Evolutionary conservation across 805 yeast genomes (phyloP), one percentile per base, ranked within the genome.

Genomic region (Hanseniaspora hatyaiensis): DNA sequence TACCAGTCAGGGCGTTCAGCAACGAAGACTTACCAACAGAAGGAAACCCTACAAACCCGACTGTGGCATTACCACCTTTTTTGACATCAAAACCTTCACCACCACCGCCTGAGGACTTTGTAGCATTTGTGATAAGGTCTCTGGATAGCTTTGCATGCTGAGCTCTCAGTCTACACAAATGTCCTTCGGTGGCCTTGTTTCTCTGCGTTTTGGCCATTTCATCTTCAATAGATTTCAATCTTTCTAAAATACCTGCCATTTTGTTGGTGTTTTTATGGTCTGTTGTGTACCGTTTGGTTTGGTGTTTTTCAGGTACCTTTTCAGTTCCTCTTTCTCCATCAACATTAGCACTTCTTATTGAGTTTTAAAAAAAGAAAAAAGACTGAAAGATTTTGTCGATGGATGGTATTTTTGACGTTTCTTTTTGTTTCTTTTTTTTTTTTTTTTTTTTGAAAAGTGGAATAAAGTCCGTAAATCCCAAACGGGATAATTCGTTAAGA

Each of bases 131-230:
- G 52, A 92, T 71, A 47, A 92, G 72, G 61, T 92, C 99, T 62
- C 96, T 78, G 70, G 94, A 84, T 57, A 92, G 72, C 62, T 89
- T 88, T 47, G 99, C 98, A 49, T 92, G 69, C 61, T 92, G 92
- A 48, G 98, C 98, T 66, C 94, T 92, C 54, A 92, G 72, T 69
- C 87, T 95, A 60, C 99, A 98, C 73, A 92, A 70, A 72, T 92
- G 99, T 69, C 83, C 89, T 55, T 92, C 85, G 3, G 99, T 92
- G 61, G 94, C 94, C 78, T 92, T 92, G 69, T 92, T 92, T 69
- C 89, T 92, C 64, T 92, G 99, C 59, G 99, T 92, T 59, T 74
- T 74, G 69, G 96, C 88, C 98, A 89, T 89, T 73, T 89, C 98
- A 67, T 82, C 92, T 67, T 89, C 96, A 71, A 88, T 83, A 68